phyloP scores from a whole-genome alignment of 768 basidiomycete species.

The Exidia glandulosa region DNA sequence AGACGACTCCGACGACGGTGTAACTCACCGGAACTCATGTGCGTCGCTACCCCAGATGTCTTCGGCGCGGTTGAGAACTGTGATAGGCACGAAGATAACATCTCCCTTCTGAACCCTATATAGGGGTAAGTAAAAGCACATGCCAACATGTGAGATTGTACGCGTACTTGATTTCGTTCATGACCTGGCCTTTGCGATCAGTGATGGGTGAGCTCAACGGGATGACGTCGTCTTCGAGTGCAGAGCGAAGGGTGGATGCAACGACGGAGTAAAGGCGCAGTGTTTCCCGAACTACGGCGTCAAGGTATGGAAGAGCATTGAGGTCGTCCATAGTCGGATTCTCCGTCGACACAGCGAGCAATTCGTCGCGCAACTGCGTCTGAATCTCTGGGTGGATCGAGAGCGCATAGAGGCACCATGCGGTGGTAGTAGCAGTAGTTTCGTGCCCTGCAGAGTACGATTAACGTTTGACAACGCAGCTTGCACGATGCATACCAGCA shows the following conservation, averaged over 20 bases:
- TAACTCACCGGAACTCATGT: conserved; percentile 41
- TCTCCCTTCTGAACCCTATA: conserved; percentile 19
- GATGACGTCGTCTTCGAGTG: conserved; percentile 42
- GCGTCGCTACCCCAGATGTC: conserved; percentile 56
- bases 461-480: neutral
- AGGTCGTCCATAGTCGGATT: conserved; percentile 62
- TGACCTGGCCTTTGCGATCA: conserved; percentile 31
- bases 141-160: too few species aligned
- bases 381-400: conserved; percentile 38
- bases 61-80: conserved; percentile 39
- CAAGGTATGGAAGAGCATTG: conserved; percentile 55
- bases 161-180: conserved; percentile 30
- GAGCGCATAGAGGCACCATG: conserved; percentile 52
- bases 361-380: conserved; percentile 45
- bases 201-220: conserved; percentile 37
- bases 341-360: conserved; percentile 38
- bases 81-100: conserved; percentile 36
- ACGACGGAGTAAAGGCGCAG: conserved; percentile 48
- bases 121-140: too few species aligned
- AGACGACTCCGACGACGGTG: neutral
- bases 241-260: conserved; percentile 28
- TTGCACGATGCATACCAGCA: conserved; percentile 29
- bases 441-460: conserved; percentile 3
- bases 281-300: conserved; percentile 49
- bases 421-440: conserved; percentile 24